These are phyloP conservation scores for Tolypocladium tundrense DNA, from an alignment of 2,329 filamentous ascomycete genomes.

Conservation along the genomic window DNA sequence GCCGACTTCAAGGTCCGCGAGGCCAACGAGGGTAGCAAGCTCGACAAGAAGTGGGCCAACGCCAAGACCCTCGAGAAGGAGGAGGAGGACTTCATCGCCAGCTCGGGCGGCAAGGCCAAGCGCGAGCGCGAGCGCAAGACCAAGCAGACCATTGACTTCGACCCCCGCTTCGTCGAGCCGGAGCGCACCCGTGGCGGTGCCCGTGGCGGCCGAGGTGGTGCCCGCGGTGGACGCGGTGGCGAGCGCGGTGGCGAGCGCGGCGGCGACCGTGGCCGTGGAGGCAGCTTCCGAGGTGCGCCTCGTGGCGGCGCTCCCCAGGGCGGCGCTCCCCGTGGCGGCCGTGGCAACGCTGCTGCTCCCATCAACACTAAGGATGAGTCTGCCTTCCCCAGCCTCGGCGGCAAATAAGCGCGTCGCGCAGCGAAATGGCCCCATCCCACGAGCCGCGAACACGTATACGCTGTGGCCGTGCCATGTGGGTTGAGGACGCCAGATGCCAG, in stretches of 20 bases:
- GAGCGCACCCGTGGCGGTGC: conserved; percentile 46
- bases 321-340: conserved; percentile 24
- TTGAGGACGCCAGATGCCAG: not conserved
- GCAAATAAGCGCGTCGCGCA: conserved; percentile 28
- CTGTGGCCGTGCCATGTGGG: not conserved
- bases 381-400: conserved; percentile 52
- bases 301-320: conserved; percentile 20
- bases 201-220: conserved; percentile 39
- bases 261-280: conserved; percentile 34
- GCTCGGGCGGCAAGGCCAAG: conserved; percentile 63
- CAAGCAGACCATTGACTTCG: conserved; percentile 83
- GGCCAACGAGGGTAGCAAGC: conserved; percentile 83
- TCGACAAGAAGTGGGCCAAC: conserved; percentile 85
- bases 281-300: conserved; percentile 27
- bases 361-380: conserved; percentile 49
- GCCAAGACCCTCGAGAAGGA: conserved; percentile 64
- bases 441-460: not conserved
- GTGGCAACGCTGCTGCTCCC: conserved; percentile 17
- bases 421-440: not conserved
- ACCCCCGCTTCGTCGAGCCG: conserved; percentile 70
- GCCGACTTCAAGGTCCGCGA: conserved; percentile 62
- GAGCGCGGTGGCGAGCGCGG: conserved; percentile 36
- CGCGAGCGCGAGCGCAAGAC: conserved; percentile 85
- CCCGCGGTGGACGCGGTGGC: conserved; percentile 37
- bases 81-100: conserved; percentile 69